Evolutionary conservation across 1,284 basidiomycete species (phyloP), one percentile per base, ranked within the genome.

Genomic region (Tilletia horrida): DNA sequence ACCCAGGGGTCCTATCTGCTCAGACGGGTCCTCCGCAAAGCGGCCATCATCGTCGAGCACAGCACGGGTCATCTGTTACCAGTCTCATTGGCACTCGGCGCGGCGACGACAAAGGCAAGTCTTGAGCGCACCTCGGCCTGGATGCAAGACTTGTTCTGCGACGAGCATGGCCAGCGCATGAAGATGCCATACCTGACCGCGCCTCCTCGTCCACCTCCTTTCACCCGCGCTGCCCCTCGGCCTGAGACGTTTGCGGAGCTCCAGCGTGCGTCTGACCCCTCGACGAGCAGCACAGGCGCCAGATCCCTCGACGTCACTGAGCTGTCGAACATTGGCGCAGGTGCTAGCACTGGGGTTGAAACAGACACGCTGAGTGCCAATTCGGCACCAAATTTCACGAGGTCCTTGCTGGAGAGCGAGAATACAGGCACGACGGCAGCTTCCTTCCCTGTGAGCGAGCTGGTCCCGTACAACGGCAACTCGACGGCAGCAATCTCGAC

Each of bases 91-190:
- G 35, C 35, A 4, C 35, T 40, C 35, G 35, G 35, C 35, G 35
- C 35, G 35, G 35, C 35, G 4, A 40, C 35, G 35, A 40, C 35
- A 4, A 40, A 40, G 11, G 35, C 35, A 4, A 25, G 23, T 2
- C 21, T 52, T 1, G 50, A 52, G 25, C 50, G 50, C 11, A 52
- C 50, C 13, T 52, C 50, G 23, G 50, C 50, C 23, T 52, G 50
- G 50, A 52, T 52, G 50, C 18, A 52, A 52, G 50, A 52, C 14
- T 27, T 52, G 16, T 52, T 52, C 50, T 52, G 50, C 50, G 50
- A 52, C 50, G 50, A 52, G 11, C n/a, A 52, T 3, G 50, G 50
- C 8, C 50, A 52, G 27, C 16, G 50, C 23, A 52, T 52, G 50
- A 23, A 52, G 23, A 52, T 52, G 50, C 50, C 50, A 6, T 52